Conservation (phyloP, 2,329 filamentous ascomycete genomes). For the Xylariales sp. region DNA sequence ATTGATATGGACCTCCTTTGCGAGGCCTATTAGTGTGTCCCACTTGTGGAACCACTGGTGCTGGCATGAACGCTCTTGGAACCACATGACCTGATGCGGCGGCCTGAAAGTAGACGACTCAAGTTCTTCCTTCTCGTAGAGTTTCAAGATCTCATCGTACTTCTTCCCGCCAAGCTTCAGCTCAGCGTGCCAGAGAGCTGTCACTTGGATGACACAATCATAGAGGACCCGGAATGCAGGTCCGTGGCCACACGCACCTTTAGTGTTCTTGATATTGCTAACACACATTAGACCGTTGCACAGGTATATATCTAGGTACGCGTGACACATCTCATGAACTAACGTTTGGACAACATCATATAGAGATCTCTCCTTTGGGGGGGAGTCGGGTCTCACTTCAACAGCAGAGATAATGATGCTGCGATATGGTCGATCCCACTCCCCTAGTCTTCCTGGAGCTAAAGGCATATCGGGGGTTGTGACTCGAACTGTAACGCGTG, state of each 20-base stretch:
- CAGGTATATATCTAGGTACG: not conserved
- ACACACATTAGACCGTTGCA: not conserved
- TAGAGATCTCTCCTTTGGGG: no score
- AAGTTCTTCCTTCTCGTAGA: no score
- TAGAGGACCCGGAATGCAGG: not conserved
- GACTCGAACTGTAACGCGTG: not conserved
- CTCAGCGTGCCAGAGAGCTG: no score
- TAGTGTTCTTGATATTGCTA: not conserved
- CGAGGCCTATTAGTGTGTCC: no score
- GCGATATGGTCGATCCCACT: not conserved
- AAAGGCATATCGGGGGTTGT: not conserved
- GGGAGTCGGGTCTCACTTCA: no score
- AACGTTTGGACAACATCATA: not conserved
- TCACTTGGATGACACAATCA: not conserved
- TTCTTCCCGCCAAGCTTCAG: no score
- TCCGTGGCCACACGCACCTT: not conserved
- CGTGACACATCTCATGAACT: not conserved
- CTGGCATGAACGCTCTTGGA: no score
- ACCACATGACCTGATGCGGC: no score
- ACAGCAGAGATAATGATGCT: not conserved
- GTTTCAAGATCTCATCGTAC: no score
- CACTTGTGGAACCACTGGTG: no score
- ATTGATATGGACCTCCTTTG: no score
- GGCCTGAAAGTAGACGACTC: no score
- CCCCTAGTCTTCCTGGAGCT: not conserved